Evolutionary conservation across 2,329 filamentous ascomycete species (phyloP).

Genomic region (Lomentospora prolificans): DNA sequence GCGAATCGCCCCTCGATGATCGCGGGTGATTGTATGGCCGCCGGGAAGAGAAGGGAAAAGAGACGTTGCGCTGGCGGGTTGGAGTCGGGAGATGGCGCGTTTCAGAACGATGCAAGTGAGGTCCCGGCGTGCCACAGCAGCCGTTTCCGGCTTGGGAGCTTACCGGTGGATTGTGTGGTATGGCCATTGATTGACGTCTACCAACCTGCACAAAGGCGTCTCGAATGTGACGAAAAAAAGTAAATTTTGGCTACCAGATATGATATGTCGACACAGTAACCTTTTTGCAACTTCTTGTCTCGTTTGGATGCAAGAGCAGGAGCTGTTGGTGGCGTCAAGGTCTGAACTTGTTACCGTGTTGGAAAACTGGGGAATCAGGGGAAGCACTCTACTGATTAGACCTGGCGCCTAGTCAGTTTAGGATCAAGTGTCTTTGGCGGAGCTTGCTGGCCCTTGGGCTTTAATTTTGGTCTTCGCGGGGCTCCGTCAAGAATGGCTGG

Average conservation of each 20-base stretch:
- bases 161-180: not conserved
- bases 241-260: not conserved
- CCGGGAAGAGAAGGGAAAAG: not conserved
- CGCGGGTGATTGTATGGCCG: not conserved
- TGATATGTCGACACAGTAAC: not conserved
- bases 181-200: not conserved
- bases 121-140: not conserved
- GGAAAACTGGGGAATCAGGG: not conserved
- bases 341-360: not conserved
- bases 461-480: not conserved
- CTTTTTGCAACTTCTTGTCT: not conserved
- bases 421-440: not conserved
- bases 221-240: not conserved
- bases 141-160: not conserved
- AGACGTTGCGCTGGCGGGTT: not conserved
- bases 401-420: not conserved
- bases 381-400: not conserved
- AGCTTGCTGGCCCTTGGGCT: not conserved
- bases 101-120: not conserved
- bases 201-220: not conserved
- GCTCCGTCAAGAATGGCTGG: no score
- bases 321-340: not conserved
- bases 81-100: not conserved
- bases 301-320: not conserved
- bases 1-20: not conserved